Evolutionary conservation across 441 rosid genomes (phyloP).

Genomic region (Erodium moschatum): DNA sequence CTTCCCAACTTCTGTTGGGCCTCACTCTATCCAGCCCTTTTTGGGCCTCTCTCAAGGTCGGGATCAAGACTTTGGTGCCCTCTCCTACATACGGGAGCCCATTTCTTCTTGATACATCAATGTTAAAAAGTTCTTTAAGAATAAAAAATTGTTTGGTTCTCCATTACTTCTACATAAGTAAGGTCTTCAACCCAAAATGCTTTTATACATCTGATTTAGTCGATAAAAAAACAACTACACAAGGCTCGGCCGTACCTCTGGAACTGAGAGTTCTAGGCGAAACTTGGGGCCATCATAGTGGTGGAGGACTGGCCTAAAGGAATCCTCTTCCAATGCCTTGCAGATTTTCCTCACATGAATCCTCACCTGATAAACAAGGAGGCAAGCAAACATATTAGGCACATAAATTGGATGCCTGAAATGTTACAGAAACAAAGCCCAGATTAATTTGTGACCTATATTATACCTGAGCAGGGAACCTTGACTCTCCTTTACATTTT

Average conservation of each 20-base stretch:
- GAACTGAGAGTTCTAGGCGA: conserved; percentile 91
- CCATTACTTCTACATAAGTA: too few relatives aligned
- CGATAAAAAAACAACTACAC: too few relatives aligned
- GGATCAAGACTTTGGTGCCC: too few relatives aligned
- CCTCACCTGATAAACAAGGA: conserved; percentile 47
- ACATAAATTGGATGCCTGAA: neutral
- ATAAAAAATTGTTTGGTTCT: too few relatives aligned
- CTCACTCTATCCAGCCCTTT: too few relatives aligned
- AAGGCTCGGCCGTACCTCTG: conserved; percentile 51
- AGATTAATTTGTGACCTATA: neutral
- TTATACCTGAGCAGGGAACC: conserved; percentile 95
- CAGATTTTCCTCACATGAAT: conserved; percentile 69
- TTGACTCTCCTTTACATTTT: conserved; percentile 94
- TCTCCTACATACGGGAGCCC: too few relatives aligned
- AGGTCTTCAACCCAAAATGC: too few relatives aligned
- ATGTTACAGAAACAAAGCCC: neutral
- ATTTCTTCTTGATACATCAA: too few relatives aligned
- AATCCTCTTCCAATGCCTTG: conserved; percentile 94
- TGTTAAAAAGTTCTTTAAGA: too few relatives aligned
- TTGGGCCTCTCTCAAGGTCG: too few relatives aligned
- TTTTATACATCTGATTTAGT: too few relatives aligned
- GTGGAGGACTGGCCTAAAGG: conserved; percentile 92
- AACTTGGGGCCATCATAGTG: conserved; percentile 97
- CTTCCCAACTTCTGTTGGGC: too few relatives aligned
- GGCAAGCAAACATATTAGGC: neutral